Percentiles rank a stretch among this genome's conserved stretches.
These are phyloP conservation scores for Collybia sp. DNA, from an alignment of 768 basidiomycete species.

Conservation along the genomic window DNA sequence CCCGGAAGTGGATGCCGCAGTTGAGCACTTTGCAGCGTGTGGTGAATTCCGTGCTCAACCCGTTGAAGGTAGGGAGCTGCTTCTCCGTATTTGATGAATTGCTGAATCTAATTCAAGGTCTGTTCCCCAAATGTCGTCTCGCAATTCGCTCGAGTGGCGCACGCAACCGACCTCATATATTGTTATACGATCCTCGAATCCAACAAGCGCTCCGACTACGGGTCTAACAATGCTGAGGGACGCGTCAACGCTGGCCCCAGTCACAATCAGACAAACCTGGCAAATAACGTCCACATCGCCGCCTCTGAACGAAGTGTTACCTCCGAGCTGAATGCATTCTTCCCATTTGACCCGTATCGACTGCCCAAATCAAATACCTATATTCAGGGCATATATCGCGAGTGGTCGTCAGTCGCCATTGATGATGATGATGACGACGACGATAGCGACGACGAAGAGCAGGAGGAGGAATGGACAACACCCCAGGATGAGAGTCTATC, in stretches of 20 bases:
- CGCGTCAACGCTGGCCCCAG: slow-evolving; percentile 4
- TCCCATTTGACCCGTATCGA: slow-evolving; percentile 97
- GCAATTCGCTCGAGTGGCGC: slow-evolving; percentile 93
- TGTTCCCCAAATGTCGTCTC: slow-evolving; percentile 88
- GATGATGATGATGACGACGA: slow-evolving; percentile 72
- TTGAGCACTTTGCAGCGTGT: slow-evolving; percentile 75
- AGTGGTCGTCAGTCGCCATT: slow-evolving; percentile 83
- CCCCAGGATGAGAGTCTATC: slow-evolving; percentile 7
- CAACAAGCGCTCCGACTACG: slow-evolving; percentile 69
- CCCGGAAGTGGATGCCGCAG: slow-evolving; percentile 82
- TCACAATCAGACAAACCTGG: neutral
- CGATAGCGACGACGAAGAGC: slow-evolving; percentile 50
- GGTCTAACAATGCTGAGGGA: slow-evolving; percentile 17
- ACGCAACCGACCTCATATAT: slow-evolving; percentile 87
- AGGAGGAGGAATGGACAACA: slow-evolving; percentile 19
- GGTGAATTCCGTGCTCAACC: slow-evolving; percentile 81
- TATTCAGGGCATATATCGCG: slow-evolving; percentile 82
- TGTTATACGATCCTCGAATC: slow-evolving; percentile 89
- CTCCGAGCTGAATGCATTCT: slow-evolving; percentile 86
- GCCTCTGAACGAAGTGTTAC: slow-evolving; percentile 28
- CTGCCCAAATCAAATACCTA: slow-evolving; percentile 74
- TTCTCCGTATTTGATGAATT: neutral
- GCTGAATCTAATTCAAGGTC: slow-evolving; percentile 39
- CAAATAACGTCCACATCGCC: slow-evolving; percentile 1
- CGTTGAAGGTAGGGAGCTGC: slow-evolving; percentile 62